phyloP scores from a whole-genome alignment of 306 rosid species.

The Coriaria nepalensis region DNA sequence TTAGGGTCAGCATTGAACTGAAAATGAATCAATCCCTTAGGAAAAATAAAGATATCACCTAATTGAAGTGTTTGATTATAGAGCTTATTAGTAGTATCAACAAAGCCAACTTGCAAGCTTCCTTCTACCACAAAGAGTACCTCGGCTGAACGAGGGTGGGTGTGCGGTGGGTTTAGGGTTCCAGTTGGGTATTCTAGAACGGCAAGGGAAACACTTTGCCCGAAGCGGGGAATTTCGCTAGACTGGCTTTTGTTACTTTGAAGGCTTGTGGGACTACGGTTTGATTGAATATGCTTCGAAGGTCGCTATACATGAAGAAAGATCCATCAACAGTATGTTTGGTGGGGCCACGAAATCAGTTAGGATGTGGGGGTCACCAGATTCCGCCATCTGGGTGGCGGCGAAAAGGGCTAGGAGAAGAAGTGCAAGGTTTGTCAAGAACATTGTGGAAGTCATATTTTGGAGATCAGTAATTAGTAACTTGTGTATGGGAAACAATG shows the following conservation, averaged over 20 bases:
- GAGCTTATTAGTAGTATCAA: conserved; percentile 38
- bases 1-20: conserved; percentile 23
- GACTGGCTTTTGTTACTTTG: conserved; percentile 22
- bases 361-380: conserved; percentile 36
- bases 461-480: no score
- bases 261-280: conserved; percentile 6
- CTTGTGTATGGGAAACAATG: no score
- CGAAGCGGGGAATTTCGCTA: conserved; percentile 31
- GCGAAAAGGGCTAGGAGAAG: neutral
- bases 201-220: conserved; percentile 51
- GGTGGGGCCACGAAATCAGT: conserved; percentile 24
- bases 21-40: conserved; percentile 41
- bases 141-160: conserved; percentile 42
- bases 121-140: conserved; percentile 25
- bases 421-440: no score
- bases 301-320: conserved; percentile 38
- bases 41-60: conserved; percentile 38
- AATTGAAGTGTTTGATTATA: conserved; percentile 25
- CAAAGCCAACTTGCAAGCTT: conserved; percentile 33
- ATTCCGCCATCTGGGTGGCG: neutral
- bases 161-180: conserved; percentile 37
- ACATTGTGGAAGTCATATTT: no score
- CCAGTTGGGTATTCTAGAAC: conserved; percentile 23
- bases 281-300: conserved; percentile 9
- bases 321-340: neutral